These are phyloP conservation scores for Beauveria scarabaeidicola DNA, from an alignment of 2,329 filamentous ascomycete species.

Conservation along the genomic window DNA sequence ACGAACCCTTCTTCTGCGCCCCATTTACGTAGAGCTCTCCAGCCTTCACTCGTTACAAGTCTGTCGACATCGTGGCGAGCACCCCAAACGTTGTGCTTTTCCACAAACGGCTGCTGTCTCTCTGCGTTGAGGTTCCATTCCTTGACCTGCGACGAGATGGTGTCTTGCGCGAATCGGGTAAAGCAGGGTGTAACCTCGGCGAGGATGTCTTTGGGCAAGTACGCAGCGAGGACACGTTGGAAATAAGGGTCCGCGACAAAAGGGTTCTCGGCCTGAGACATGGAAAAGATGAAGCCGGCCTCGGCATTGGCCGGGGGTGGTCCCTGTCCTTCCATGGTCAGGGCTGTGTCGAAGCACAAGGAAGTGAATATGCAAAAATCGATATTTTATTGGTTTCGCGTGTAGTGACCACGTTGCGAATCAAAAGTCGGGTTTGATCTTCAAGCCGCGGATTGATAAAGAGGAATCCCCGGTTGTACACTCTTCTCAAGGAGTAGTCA, in stretches of 20 bases:
- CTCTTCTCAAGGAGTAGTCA: too few relatives aligned
- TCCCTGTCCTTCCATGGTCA: neutral
- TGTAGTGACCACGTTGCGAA: neutral
- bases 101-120: conserved; percentile 11
- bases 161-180: neutral
- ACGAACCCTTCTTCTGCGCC: conserved; percentile 9
- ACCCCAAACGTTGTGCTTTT: conserved; percentile 12
- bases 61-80: conserved; percentile 9
- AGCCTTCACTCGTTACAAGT: conserved; percentile 13
- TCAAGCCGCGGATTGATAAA: too few relatives aligned
- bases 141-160: conserved; percentile 2
- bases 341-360: neutral
- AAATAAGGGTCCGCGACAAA: conserved; percentile 7
- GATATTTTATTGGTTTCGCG: neutral
- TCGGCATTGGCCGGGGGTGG: conserved; percentile 5
- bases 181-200: neutral
- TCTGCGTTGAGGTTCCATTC: conserved; percentile 12
- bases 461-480: too few relatives aligned
- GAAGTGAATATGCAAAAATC: neutral
- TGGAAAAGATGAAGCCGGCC: conserved; percentile 9
- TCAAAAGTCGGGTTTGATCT: too few relatives aligned
- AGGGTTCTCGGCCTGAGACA: conserved; percentile 6
- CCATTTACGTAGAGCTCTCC: conserved; percentile 11
- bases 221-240: neutral
- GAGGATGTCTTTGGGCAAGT: conserved; percentile 5